phyloP scores from a whole-genome alignment of 257 asterid species.

The Verbascum thapsus region DNA sequence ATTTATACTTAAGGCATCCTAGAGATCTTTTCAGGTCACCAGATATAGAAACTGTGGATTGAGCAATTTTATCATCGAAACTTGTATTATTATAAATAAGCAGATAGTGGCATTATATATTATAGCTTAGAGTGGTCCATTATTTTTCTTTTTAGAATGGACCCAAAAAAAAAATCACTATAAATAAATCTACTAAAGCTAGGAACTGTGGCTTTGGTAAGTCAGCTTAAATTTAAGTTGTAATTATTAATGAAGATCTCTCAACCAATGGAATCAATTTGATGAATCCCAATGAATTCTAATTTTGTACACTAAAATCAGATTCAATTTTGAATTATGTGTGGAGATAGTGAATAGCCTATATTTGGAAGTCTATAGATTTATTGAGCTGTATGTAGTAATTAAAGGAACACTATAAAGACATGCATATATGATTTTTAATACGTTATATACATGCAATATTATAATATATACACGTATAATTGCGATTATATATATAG shows the following conservation, averaged over 20 bases:
- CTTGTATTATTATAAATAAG: conserved; percentile 23
- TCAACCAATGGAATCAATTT: conserved; percentile 10
- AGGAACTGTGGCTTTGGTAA: background rate
- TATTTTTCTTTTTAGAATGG: background rate
- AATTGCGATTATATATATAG: too few species aligned
- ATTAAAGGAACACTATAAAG: too few species aligned
- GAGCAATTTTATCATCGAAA: conserved; percentile 28
- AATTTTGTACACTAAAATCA: conserved; percentile 3
- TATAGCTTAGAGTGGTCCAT: conserved; percentile 28
- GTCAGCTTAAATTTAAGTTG: background rate
- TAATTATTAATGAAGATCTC: background rate
- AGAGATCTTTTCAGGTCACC: too few species aligned
- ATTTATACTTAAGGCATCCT: too few species aligned
- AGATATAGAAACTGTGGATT: background rate
- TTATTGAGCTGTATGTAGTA: too few species aligned
- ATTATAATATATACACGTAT: too few species aligned
- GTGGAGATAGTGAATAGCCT: conserved; percentile 15
- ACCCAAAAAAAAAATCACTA: conserved; percentile 1
- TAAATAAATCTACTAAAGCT: background rate
- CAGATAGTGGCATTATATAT: background rate
- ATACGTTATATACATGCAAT: too few species aligned
- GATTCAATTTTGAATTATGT: background rate
- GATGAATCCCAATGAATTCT: conserved; percentile 32
- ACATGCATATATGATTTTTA: too few species aligned
- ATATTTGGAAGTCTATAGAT: conserved; percentile 20